Percentiles rank a stretch among this genome's conserved stretches.
These are phyloP conservation scores for Bacterosira constricta DNA, from an alignment of 108 stramenopile genomes.

Conservation along the genomic window DNA sequence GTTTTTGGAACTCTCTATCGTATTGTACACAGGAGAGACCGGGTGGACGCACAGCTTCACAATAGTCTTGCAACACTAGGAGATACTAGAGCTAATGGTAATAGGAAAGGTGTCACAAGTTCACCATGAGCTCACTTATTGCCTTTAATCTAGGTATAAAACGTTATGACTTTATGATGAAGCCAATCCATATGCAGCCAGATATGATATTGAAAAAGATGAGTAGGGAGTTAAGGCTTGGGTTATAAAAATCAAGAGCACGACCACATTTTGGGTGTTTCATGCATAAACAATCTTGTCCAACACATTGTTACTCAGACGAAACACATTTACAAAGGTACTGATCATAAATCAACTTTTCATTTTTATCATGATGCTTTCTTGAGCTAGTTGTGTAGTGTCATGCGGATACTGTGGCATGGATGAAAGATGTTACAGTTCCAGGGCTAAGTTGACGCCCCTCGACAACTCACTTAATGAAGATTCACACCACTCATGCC, in stretches of 20 bases:
- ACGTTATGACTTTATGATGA: no score
- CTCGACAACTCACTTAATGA: no score
- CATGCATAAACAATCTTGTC: background rate
- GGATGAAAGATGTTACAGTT: background rate
- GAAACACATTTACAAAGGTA: background rate
- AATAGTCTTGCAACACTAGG: no score
- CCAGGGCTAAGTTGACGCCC: no score
- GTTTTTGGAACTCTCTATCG: no score
- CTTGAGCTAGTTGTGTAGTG: background rate
- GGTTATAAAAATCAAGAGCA: background rate
- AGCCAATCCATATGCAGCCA: background rate
- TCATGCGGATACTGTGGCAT: background rate
- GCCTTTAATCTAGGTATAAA: no score
- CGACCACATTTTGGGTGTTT: background rate
- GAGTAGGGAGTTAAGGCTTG: background rate
- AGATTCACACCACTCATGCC: no score
- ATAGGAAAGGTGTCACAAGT: no score
- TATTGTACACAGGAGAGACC: no score
- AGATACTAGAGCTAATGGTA: no score
- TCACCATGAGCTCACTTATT: no score
- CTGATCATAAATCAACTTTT: background rate
- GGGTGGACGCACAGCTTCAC: no score
- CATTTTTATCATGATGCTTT: background rate
- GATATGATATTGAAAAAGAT: background rate
- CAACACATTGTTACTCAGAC: background rate